These are phyloP conservation scores for Viridothelium virens DNA, from an alignment of 495 filamentous ascomycete species.

Conservation along the genomic window DNA sequence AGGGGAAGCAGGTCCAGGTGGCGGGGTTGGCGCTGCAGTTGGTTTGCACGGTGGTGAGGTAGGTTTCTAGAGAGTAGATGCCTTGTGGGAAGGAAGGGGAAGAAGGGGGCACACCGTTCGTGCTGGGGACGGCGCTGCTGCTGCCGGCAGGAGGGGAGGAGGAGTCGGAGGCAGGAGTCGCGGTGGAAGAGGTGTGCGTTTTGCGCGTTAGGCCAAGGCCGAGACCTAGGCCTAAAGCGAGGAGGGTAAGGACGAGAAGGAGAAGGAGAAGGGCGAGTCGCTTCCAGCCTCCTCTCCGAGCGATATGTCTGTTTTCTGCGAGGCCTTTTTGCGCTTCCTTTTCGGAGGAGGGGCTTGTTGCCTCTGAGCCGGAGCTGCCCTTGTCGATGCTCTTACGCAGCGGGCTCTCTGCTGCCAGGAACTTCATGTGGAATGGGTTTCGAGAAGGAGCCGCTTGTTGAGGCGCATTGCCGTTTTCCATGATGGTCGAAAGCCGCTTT, in stretches of 20 bases:
- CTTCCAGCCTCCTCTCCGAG: slow-evolving; percentile 30
- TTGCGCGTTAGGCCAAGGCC: slow-evolving; percentile 43
- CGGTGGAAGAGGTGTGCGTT: background rate
- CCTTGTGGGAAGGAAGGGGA: slow-evolving; percentile 45
- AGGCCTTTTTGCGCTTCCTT: background rate
- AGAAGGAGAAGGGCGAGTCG: slow-evolving; percentile 19
- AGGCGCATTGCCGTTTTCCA: slow-evolving; percentile 23
- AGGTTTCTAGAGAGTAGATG: slow-evolving; percentile 48
- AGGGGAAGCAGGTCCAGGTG: slow-evolving; percentile 53
- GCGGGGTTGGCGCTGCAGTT: slow-evolving; percentile 44
- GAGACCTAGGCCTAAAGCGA: slow-evolving; percentile 47
- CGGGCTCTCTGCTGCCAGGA: background rate
- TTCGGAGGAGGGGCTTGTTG: background rate
- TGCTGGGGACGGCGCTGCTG: background rate
- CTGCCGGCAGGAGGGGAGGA: background rate
- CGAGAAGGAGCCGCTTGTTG: slow-evolving; percentile 1
- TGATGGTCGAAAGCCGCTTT: slow-evolving; percentile 32
- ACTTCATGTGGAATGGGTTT: background rate
- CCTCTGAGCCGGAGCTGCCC: slow-evolving; percentile 3
- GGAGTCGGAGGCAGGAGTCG: background rate
- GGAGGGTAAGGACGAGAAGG: slow-evolving; percentile 39
- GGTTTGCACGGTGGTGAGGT: slow-evolving; percentile 42
- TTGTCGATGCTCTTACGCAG: background rate
- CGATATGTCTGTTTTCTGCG: slow-evolving; percentile 23
- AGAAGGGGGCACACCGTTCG: background rate